Evolutionary conservation across 129 eudicot species (phyloP).

Genomic region (Escallonia herrerae): DNA sequence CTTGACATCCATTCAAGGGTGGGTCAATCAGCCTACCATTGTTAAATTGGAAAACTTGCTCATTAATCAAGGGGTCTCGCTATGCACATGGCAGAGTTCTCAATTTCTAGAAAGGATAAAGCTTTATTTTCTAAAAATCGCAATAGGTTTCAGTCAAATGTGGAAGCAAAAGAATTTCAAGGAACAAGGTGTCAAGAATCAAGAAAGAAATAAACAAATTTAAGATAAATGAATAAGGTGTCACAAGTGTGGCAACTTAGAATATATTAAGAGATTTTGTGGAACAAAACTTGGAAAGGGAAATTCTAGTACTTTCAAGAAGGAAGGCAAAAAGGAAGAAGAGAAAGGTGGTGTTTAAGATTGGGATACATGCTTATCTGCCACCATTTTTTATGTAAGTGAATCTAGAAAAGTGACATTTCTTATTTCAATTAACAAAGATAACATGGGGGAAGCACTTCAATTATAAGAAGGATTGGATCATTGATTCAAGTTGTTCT

Average conservation of each 20-base stretch:
- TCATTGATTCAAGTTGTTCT: background rate
- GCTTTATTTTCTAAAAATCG: background rate
- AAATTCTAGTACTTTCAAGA: background rate
- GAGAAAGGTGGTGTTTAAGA: no score
- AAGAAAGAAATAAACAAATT: no score
- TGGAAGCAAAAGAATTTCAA: background rate
- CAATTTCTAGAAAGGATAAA: background rate
- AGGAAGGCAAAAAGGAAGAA: background rate
- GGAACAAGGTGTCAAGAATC: background rate
- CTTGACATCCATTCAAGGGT: background rate
- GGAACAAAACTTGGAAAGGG: background rate
- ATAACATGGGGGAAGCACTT: background rate
- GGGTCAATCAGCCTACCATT: background rate
- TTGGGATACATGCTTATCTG: no score
- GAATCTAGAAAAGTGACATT: no score
- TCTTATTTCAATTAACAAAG: background rate
- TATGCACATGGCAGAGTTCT: no score
- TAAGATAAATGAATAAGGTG: no score
- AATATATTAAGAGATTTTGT: background rate
- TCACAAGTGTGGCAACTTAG: background rate
- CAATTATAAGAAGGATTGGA: background rate
- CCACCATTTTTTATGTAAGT: no score
- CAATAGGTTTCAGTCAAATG: background rate
- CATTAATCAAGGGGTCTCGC: no score
- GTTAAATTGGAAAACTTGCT: no score